Base-by-base conservation (phyloP, 768 basidiomycete species). In the Boletus coccyginus region DNA sequence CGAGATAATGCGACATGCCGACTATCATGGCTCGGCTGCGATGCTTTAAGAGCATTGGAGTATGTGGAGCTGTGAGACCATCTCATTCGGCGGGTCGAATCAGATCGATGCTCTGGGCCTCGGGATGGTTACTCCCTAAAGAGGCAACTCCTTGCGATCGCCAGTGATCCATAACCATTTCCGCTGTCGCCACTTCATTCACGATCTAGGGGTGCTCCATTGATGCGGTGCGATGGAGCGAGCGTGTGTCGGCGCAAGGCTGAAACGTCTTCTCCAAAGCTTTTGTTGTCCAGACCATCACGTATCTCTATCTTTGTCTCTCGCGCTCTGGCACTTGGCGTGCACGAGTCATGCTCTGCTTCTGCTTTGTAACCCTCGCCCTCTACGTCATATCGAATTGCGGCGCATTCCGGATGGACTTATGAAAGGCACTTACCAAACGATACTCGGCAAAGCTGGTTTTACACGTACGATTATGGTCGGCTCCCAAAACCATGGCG, bases 131-230 rank as follows among this genome's bases (percentile, higher is more conserved):
- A 27, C 27, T 27, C 19, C 35, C 45, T 2, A 63, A 64, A 60
- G 42, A 66, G 61, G 64, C 36, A 66, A 53, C 42, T 43, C 11
- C 17, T 55, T 9, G 60, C 47, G 61, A 57, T 60, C 58, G 50
- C 40, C 46, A 46, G n/a, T 55, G 50, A 45, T 46, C 43, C 57
- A 59, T 52, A 47, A 46, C 48, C 40, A 63, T 64, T 55, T 66
- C 64, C 65, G 65, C 40, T 16, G 45, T 32, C 16, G 8, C 24
- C 36, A 17, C 14, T 27, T 27, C 14, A 48, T 38, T 45, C 32
- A 44, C 42, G 44, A 46, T 44, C 48, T 47, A 42, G 40, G 65
- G 59, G 60, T 59, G 60, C 36, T 13, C 27, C 45, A 52, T 39
- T 5, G 24, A 40, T 52, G 50, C 24, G 55, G 50, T 41, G 33